A percentile compares a stretch with the other conserved stretches of the same genome.
phyloP scores from a whole-genome alignment of 2,329 filamentous ascomycete genomes.

The Cylindrodendrum hubeiense region DNA sequence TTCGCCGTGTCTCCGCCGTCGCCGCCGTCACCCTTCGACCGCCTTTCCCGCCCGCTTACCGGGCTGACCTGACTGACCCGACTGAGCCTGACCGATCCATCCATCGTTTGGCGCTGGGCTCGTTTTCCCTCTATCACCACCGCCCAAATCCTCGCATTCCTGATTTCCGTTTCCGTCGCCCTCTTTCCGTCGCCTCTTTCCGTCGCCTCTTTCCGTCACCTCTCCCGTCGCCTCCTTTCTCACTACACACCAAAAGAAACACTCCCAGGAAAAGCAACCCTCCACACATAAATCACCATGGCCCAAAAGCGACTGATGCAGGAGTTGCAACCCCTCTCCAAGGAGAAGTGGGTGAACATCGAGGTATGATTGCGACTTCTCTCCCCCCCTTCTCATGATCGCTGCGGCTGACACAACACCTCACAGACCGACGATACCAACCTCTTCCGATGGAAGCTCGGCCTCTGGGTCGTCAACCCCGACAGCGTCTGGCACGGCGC shows the following conservation, averaged over 20 bases:
- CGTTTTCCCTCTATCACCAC: slow-evolving; percentile 6
- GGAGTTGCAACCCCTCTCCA: slow-evolving; percentile 83
- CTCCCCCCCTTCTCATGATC: neutral
- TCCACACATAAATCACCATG: slow-evolving; percentile 49
- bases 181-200: neutral
- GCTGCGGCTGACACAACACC: slow-evolving; percentile 14
- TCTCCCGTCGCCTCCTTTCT: neutral
- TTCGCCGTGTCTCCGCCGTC: slow-evolving; percentile 29
- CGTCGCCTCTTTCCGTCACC: too few species aligned
- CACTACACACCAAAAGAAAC: neutral
- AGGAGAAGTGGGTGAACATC: slow-evolving; percentile 95
- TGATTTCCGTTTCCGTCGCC: neutral
- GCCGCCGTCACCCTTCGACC: slow-evolving; percentile 37
- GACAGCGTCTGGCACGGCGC: slow-evolving; percentile 93
- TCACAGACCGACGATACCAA: slow-evolving; percentile 80
- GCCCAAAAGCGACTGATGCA: slow-evolving; percentile 85
- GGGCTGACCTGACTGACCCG: slow-evolving; percentile 40
- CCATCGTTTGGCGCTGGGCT: slow-evolving; percentile 13
- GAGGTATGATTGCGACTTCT: slow-evolving; percentile 68
- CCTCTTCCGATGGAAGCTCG: slow-evolving; percentile 88
- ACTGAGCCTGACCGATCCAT: slow-evolving; percentile 34
- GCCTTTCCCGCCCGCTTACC: slow-evolving; percentile 42
- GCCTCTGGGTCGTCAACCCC: slow-evolving; percentile 91
- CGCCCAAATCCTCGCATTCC: neutral
- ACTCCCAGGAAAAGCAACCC: slow-evolving; percentile 1